Conservation (phyloP, 2,329 filamentous ascomycete genomes). For the Curvularia verruculosa region DNA sequence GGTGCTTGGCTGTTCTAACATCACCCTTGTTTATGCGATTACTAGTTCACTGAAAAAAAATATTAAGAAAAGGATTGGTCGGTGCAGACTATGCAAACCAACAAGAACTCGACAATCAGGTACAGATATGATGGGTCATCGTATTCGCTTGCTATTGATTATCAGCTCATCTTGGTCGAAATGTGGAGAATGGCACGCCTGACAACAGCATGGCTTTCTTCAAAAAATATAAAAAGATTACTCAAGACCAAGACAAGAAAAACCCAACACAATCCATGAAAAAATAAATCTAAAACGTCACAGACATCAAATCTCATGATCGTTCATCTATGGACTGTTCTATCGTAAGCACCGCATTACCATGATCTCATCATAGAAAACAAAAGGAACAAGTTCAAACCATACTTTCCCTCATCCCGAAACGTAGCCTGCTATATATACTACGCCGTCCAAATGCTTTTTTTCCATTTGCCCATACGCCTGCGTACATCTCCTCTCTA, state of each 20-base stretch:
- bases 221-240: no score
- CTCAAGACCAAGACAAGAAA: no score
- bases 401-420: constrained; percentile 11
- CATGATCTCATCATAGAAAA: constrained; percentile 26
- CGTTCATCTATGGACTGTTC: constrained; percentile 35
- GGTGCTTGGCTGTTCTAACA: neutral
- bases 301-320: constrained; percentile 15
- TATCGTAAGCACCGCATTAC: constrained; percentile 40
- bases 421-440: constrained; percentile 12
- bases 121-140: neutral
- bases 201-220: neutral
- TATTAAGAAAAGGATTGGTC: neutral
- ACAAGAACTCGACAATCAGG: constrained; percentile 1
- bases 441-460: constrained; percentile 31
- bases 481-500: constrained; percentile 14
- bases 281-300: neutral
- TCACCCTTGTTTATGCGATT: neutral
- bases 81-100: neutral
- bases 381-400: constrained; percentile 10
- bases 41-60: neutral
- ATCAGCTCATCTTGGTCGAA: no score
- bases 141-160: neutral
- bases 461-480: constrained; percentile 20
- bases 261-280: neutral
- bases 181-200: constrained; percentile 1